Evolutionary conservation across 2,329 filamentous ascomycete species (phyloP), one percentile per base, ranked within the genome.

Genomic region (Orbilia brochopaga): DNA sequence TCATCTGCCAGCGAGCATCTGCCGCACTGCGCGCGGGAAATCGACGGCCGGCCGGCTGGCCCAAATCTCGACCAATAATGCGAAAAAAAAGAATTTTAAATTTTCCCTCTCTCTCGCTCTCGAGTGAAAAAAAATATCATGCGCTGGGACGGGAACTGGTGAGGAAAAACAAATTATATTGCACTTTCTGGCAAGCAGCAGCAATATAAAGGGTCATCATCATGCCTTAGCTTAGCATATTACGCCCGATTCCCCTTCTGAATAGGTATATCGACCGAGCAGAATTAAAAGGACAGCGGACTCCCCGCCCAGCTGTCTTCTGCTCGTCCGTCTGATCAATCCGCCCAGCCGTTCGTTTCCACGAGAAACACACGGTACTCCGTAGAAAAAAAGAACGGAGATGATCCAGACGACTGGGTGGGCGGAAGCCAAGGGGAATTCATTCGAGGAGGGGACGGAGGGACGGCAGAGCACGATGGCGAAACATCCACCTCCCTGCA

Each of bases 401-500:
- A 42, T 42, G 15, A 42, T 42, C 37, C 27, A 15, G 37, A 42
- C 37, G 13, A 15, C 37, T 42, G 37, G 37, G 4, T 15, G 8
- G 4, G 37, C 5, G 3, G 4, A 42, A 17, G 51, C 51, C 51
- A n/a, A 35, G 15, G 15, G 27, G 11, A 51, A 15, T 4, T 23
- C n/a, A n/a, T n/a, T n/a, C n/a, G n/a, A n/a, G 11, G 21, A 23
- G 24, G 19, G 17, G 35, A 32, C n/a, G n/a, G 19, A 24, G 13
- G 52, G 21, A 48, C 44, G n/a, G 19, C 15, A 19, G n/a, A 48
- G 19, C 44, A 53, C 42, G 60, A 65, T 61, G 67, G 55, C 67
- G 67, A 58, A 52, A 48, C n/a, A 8, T 21, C 19, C 51, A 44
- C 58, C 67, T 64, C 67, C 67, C 60, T 65, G 67, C 67, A 57